Base-by-base conservation (phyloP, 2,329 filamentous ascomycete genomes). In the Talaromyces sp. region DNA sequence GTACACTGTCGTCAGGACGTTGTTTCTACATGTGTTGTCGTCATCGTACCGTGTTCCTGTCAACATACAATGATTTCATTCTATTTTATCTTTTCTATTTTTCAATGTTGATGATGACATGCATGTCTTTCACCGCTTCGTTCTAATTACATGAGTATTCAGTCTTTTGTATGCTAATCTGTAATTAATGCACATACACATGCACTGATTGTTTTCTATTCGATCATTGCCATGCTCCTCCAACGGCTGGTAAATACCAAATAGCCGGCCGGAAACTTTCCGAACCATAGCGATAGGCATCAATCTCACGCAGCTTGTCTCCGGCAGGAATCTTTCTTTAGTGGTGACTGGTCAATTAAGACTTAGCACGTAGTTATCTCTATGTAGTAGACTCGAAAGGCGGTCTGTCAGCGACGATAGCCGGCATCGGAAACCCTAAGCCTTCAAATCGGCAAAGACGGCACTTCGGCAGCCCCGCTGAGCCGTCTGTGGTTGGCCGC, bases 41-140 rank as follows among this genome's bases (percentile, higher is more conserved):
- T 37, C 19, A 37, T 22, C 37, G 33, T 39, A 37, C 19, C 39
- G 27, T 19, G 33, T 61, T 31, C 19, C 24, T 61, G 48, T 52
- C 48, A 61, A 61, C 33, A 47, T 62, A 37, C 48, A 56, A 45
- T 62, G 48, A 56, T 37, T 33, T 54, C 31, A 39, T 33, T 61
- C 19, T 50, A 19, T 54, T 52, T 43, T 50, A 3, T 33, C 31
- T 50, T 24, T 54, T 14, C 22, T 60, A 37, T 39, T 56, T 33
- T 56, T 56, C 48, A 39, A 22, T 56, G 31, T 39, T 39, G 52
- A 56, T 56, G 33, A 31, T 60, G 56, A 54, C 45, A 56, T 45
- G 54, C 57, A 47, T 60, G 43, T 27, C 22, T 60, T 24, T 37
- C 37, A 37, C 37, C 35, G 35, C 52, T 19, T 45, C 37, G 27